These are phyloP conservation scores for Quillaja saponaria DNA, from an alignment of 306 rosid genomes.

Conservation along the genomic window DNA sequence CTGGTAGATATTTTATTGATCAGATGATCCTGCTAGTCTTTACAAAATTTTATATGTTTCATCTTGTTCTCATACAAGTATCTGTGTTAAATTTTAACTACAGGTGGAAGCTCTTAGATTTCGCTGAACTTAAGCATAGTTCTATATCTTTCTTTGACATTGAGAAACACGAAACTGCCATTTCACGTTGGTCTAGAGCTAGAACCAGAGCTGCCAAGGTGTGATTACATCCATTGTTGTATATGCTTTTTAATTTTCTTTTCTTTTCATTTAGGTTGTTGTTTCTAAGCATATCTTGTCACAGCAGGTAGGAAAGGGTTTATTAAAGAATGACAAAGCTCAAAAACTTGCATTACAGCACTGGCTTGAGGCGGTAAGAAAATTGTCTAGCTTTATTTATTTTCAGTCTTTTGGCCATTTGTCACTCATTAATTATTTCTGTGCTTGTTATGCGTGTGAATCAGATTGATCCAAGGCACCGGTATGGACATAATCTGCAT, in stretches of 20 bases:
- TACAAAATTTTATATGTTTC: conserved; percentile 4
- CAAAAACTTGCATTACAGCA: conserved; percentile 96
- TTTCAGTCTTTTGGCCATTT: conserved; percentile 15
- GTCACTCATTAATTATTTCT: conserved; percentile 30
- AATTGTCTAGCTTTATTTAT: conserved; percentile 7
- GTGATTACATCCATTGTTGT: conserved; percentile 8
- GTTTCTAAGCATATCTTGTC: conserved; percentile 9
- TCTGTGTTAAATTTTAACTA: too few species aligned
- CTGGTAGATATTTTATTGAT: conserved; percentile 57
- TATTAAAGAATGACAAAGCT: conserved; percentile 86
- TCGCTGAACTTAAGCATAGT: conserved; percentile 90
- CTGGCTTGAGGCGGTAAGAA: conserved; percentile 99
- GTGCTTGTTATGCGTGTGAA: conserved; percentile 23
- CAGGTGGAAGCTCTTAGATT: conserved; percentile 99
- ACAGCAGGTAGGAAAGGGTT: conserved; percentile 94
- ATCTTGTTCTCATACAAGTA: conserved; percentile 25
- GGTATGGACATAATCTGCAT: conserved; percentile 96
- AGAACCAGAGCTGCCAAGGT: conserved; percentile 99
- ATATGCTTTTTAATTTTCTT: conserved; percentile 2
- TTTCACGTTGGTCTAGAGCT: conserved; percentile 98
- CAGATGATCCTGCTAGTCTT: conserved; percentile 10
- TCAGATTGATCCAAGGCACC: conserved; percentile 97
- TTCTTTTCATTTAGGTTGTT: not conserved
- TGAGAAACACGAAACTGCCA: conserved; percentile 92
- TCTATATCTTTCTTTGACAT: conserved; percentile 92